Conservation (phyloP, 352 stramenopile genomes). For the Phytophthora melonis region DNA sequence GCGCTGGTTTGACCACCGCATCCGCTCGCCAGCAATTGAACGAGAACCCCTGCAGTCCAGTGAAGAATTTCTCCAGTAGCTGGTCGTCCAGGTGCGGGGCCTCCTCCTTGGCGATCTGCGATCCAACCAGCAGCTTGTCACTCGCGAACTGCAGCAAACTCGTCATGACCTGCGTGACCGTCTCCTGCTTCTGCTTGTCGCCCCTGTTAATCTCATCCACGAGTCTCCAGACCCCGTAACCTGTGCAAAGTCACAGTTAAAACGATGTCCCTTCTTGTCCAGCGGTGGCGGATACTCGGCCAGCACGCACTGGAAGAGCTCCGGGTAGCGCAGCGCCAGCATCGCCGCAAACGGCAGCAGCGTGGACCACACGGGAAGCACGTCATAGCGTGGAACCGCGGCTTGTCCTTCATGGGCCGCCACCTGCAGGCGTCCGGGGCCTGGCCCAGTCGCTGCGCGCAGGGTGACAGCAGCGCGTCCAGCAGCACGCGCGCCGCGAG, state of each 20-base stretch:
- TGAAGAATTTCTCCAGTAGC: constrained; percentile 64
- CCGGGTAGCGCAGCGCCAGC: constrained; percentile 46
- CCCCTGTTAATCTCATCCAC: constrained; percentile 51
- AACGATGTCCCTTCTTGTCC: constrained; percentile 17
- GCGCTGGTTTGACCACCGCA: constrained; percentile 23
- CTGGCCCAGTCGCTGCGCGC: constrained; percentile 33
- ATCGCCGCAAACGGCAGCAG: constrained; percentile 63
- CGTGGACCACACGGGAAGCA: constrained; percentile 65
- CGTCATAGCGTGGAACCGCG: constrained; percentile 68
- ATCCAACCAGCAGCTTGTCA: constrained; percentile 29
- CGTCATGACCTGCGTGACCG: constrained; percentile 31
- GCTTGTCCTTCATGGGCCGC: constrained; percentile 47
- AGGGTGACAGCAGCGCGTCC: constrained; percentile 57
- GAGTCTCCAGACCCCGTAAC: constrained; percentile 66
- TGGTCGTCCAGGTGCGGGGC: constrained; percentile 52
- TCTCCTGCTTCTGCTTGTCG: constrained; percentile 15
- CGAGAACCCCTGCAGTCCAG: constrained; percentile 51
- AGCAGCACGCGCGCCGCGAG: constrained; percentile 53
- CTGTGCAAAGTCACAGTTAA: constrained; percentile 73
- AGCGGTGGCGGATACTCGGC: constrained; percentile 1
- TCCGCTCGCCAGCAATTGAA: constrained; percentile 48
- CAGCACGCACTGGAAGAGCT: constrained; percentile 38
- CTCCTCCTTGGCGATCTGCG: constrained; percentile 13
- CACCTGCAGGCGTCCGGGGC: constrained; percentile 54
- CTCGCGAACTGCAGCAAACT: constrained; percentile 44